phyloP scores from a whole-genome alignment of 2,329 filamentous ascomycete species.

The Aureobasidium sp. region DNA sequence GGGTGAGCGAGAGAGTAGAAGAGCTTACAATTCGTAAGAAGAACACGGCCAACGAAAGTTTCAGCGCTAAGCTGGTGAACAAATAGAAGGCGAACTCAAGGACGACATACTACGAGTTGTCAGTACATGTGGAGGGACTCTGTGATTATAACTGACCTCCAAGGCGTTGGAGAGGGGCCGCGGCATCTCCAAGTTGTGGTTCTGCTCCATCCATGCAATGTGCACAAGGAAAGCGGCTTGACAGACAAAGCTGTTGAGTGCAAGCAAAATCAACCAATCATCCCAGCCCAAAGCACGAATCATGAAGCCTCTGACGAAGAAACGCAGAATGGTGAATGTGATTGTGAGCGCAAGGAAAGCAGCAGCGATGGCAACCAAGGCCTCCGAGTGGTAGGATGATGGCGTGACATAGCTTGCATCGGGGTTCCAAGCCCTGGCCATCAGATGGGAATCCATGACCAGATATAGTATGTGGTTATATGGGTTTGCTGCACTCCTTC shows the following conservation, averaged over 20 bases:
- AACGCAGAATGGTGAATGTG: conserved; percentile 29
- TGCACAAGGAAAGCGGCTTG: conserved; percentile 22
- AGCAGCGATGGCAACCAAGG: neutral
- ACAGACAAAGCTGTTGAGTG: conserved; percentile 27
- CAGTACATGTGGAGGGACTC: neutral
- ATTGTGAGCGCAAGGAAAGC: conserved; percentile 30
- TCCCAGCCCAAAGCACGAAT: conserved; percentile 36
- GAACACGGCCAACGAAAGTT: conserved; percentile 38
- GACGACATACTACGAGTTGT: conserved; percentile 18
- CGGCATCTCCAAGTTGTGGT: neutral
- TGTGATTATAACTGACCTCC: neutral
- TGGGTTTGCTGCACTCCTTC: neutral
- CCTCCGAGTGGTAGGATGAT: neutral
- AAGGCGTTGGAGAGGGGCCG: neutral
- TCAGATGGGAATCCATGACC: neutral
- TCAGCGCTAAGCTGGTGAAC: conserved; percentile 32
- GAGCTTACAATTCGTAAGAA: conserved; percentile 33
- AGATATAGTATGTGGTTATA: neutral
- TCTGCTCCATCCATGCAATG: neutral
- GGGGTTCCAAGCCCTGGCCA: neutral
- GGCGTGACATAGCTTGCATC: neutral
- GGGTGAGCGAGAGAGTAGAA: too few species aligned
- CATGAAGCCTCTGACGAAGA: conserved; percentile 32
- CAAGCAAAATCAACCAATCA: conserved; percentile 32
- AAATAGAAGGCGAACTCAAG: conserved; percentile 32